These are phyloP conservation scores for Apiospora hydei DNA, from an alignment of 2,329 filamentous ascomycete species.

Conservation along the genomic window DNA sequence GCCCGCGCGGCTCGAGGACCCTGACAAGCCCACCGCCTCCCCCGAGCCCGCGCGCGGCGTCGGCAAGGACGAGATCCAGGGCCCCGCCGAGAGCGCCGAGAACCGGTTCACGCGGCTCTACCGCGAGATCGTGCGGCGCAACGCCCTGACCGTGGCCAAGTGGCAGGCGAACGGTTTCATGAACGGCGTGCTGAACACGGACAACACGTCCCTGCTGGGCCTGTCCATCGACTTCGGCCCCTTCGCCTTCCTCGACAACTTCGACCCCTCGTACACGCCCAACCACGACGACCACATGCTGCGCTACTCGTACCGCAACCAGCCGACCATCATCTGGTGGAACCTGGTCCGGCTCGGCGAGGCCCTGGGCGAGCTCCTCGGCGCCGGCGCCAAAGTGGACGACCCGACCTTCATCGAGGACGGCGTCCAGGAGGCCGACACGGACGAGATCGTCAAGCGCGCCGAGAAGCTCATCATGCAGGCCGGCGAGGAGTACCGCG, in stretches of 20 bases:
- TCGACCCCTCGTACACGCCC: constrained; percentile 92
- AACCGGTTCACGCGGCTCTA: constrained; percentile 90
- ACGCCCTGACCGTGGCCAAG: constrained; percentile 85
- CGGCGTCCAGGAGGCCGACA: constrained; percentile 71
- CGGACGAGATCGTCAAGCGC: constrained; percentile 74
- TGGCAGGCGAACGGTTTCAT: constrained; percentile 99
- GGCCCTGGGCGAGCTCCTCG: constrained; percentile 85
- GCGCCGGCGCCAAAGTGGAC: constrained; percentile 77
- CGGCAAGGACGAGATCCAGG: constrained; percentile 67
- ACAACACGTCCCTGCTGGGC: constrained; percentile 92
- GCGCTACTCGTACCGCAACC: constrained; percentile 91
- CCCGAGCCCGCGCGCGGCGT: constrained; percentile 60
- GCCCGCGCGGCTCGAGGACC: constrained; percentile 65
- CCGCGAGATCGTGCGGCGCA: constrained; percentile 84
- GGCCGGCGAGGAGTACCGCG: constrained; percentile 86
- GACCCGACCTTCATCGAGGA: constrained; percentile 72
- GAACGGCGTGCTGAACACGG: constrained; percentile 97
- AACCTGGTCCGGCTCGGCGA: constrained; percentile 93
- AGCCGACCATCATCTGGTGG: constrained; percentile 98
- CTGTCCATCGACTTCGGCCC: constrained; percentile 94
- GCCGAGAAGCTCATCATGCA: constrained; percentile 86
- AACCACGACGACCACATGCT: constrained; percentile 93
- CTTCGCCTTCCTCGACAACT: constrained; percentile 97
- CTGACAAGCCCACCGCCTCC: constrained; percentile 55
- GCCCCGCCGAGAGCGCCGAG: constrained; percentile 71